A percentile compares a stretch with the other conserved stretches of the same genome.
Conservation (phyloP, 2,329 filamentous ascomycete genomes). For the Fusarium nodosum region DNA sequence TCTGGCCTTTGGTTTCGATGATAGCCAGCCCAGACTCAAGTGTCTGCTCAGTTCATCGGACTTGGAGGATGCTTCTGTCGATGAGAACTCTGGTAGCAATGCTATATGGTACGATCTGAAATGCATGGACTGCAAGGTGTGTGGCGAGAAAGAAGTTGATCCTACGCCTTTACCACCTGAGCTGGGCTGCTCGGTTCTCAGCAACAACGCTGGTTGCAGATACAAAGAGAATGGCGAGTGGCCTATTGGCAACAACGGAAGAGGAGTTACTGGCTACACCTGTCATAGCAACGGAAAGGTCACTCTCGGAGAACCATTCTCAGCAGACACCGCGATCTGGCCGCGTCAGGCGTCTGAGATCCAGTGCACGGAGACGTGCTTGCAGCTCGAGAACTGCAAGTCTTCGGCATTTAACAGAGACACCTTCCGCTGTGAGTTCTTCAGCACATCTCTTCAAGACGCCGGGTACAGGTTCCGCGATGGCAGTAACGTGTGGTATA, state of each 20-base stretch:
- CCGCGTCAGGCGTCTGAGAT: slow-evolving; percentile 27
- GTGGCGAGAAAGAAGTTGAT: background rate
- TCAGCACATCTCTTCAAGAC: slow-evolving; percentile 9
- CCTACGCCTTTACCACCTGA: slow-evolving; percentile 24
- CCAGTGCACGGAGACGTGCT: slow-evolving; percentile 33
- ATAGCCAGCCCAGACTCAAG: background rate
- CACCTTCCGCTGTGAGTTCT: slow-evolving; percentile 21
- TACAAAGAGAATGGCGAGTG: slow-evolving; percentile 19
- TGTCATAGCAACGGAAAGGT: slow-evolving; percentile 27
- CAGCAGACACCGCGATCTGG: background rate
- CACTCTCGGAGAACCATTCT: slow-evolving; percentile 20
- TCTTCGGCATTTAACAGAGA: slow-evolving; percentile 28
- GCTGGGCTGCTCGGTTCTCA: slow-evolving; percentile 7
- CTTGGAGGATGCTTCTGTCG: slow-evolving; percentile 13
- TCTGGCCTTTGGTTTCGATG: slow-evolving; percentile 33
- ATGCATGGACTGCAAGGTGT: slow-evolving; percentile 31
- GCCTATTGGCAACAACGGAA: slow-evolving; percentile 27
- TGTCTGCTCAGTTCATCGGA: slow-evolving; percentile 22
- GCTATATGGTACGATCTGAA: slow-evolving; percentile 28
- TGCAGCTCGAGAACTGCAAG: slow-evolving; percentile 24
- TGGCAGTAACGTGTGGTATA: slow-evolving; percentile 18
- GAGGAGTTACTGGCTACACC: slow-evolving; percentile 6
- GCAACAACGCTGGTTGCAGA: slow-evolving; percentile 10
- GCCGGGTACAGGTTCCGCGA: slow-evolving; percentile 17
- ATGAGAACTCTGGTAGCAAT: background rate